Evolutionary conservation across 2,329 filamentous ascomycete genomes (phyloP).

Genomic region (Diaporthe velutina): DNA sequence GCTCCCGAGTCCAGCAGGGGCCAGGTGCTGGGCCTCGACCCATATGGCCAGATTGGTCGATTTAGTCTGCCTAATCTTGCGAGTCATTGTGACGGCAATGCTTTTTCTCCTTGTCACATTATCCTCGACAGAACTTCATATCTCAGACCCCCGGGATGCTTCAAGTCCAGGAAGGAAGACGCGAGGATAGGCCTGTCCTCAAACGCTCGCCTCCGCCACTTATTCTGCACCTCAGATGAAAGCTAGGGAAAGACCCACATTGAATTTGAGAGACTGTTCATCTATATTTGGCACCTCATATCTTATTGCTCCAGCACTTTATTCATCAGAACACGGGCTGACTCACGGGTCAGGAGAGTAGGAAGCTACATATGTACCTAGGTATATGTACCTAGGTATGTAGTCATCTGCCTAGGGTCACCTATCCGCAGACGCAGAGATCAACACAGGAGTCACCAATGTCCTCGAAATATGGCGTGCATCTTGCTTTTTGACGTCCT

Average conservation of each 20-base stretch:
- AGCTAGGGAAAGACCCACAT: not conserved
- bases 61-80: not conserved
- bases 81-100: not conserved
- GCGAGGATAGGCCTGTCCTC: not conserved
- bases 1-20: not conserved
- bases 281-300: not conserved
- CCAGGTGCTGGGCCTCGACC: not conserved
- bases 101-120: not conserved
- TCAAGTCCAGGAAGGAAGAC: conserved; percentile 1
- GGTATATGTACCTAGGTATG: not conserved
- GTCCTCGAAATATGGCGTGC: not conserved
- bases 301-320: not conserved
- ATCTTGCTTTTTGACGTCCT: not conserved
- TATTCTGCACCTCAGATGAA: not conserved
- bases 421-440: not conserved
- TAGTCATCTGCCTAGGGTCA: not conserved
- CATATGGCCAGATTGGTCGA: not conserved
- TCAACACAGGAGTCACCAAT: too few species aligned
- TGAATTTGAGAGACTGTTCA: not conserved
- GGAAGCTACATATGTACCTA: not conserved
- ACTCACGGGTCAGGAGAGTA: not conserved
- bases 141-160: not conserved
- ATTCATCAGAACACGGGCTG: not conserved
- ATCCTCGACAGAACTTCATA: not conserved
- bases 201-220: not conserved